These are phyloP conservation scores for Pseudogymnoascus destructans DNA, from an alignment of 2,329 filamentous ascomycete species.

Conservation along the genomic window DNA sequence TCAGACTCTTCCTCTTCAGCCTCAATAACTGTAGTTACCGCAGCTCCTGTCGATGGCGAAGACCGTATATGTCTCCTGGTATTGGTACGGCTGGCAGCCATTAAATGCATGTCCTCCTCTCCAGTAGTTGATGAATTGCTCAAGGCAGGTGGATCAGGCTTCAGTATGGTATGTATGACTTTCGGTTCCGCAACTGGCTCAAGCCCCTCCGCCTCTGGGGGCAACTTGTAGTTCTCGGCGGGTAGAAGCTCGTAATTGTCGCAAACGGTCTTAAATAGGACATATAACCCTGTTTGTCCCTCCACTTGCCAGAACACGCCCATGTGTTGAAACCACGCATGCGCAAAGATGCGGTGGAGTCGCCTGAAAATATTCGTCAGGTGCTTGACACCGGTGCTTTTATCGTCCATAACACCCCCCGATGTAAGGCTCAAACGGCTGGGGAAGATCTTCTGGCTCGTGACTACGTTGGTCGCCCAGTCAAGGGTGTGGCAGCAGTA, in stretches of 20 bases:
- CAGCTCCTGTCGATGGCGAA: constrained; percentile 65
- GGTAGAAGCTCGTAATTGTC: constrained; percentile 82
- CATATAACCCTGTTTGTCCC: constrained; percentile 77
- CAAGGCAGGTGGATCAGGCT: constrained; percentile 24
- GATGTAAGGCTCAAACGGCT: constrained; percentile 42
- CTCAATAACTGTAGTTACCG: constrained; percentile 71
- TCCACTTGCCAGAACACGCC: constrained; percentile 94
- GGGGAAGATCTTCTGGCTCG: constrained; percentile 89
- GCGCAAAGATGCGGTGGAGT: constrained; percentile 91
- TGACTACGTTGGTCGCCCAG: constrained; percentile 91
- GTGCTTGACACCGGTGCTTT: constrained; percentile 59
- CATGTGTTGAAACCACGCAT: constrained; percentile 96
- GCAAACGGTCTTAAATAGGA: constrained; percentile 95
- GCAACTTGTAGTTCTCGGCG: constrained; percentile 90
- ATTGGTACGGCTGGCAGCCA: constrained; percentile 49
- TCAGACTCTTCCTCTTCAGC: constrained; percentile 61
- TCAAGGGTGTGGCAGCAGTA: constrained; percentile 98
- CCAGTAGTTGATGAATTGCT: constrained; percentile 16
- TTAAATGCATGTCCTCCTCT: constrained; percentile 35
- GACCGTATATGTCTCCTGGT: constrained; percentile 71
- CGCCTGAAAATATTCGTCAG: constrained; percentile 90
- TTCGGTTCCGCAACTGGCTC: constrained; percentile 40
- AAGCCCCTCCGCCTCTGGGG: constrained; percentile 78
- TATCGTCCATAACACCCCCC: constrained; percentile 39
- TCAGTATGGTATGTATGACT: constrained; percentile 27